A percentile compares a stretch with the other conserved stretches of the same genome.
phyloP scores from a whole-genome alignment of 73 alveolate genomes.

The Diophrys appendiculata region DNA sequence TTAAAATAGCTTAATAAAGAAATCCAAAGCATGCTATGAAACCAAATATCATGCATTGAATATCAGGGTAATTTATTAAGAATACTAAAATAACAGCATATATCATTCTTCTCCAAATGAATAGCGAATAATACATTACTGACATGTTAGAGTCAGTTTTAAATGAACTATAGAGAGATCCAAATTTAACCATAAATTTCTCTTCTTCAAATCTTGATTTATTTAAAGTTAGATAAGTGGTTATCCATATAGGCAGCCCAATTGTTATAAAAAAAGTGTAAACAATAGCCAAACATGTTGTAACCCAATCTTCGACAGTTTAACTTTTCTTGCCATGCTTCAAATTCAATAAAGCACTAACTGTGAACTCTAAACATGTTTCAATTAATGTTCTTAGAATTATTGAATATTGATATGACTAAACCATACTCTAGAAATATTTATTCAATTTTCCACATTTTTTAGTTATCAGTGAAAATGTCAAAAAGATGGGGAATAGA shows the following conservation, averaged over 20 bases:
- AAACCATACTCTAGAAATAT: background rate
- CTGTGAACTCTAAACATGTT: background rate
- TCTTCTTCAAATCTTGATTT: too few relatives aligned
- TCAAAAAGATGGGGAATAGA: background rate
- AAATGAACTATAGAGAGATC: background rate
- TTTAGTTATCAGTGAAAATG: background rate
- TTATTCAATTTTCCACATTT: background rate
- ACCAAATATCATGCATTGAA: conserved; percentile 1
- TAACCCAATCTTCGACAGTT: background rate
- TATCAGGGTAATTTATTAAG: conserved; percentile 16
- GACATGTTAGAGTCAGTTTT: background rate
- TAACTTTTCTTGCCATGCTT: background rate
- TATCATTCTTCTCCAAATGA: conserved; percentile 8
- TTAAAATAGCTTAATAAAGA: background rate
- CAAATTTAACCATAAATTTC: background rate
- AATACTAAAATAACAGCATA: conserved; percentile 6
- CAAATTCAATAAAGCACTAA: background rate
- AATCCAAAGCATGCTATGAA: background rate
- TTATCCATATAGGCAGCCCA: background rate
- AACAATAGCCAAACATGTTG: background rate
- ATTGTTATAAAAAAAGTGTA: too few relatives aligned
- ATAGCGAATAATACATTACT: background rate
- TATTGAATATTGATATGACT: background rate
- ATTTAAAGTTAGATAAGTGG: background rate
- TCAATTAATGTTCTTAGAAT: background rate